phyloP scores from a whole-genome alignment of 306 rosid species.

The Fagus sylvatica region DNA sequence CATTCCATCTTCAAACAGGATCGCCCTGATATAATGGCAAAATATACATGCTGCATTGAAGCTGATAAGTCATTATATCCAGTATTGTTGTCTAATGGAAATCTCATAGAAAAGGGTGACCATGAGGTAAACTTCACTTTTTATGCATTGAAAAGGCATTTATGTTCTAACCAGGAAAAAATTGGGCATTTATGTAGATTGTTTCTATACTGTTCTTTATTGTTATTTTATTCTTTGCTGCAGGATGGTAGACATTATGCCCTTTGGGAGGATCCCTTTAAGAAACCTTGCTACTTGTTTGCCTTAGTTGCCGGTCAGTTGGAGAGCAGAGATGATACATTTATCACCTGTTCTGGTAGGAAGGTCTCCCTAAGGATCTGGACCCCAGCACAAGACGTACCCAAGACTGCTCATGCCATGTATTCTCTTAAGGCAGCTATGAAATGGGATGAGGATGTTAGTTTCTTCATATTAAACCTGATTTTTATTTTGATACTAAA shows the following conservation, averaged over 20 bases:
- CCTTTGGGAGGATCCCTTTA: constrained; percentile 97
- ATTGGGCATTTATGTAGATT: background rate
- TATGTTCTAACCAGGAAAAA: background rate
- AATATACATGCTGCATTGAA: constrained; percentile 79
- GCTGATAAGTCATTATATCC: constrained; percentile 86
- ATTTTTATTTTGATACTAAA: constrained; percentile 19
- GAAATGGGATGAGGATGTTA: constrained; percentile 99
- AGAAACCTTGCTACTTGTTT: constrained; percentile 97
- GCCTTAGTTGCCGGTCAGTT: constrained; percentile 98
- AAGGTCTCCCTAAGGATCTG: constrained; percentile 86
- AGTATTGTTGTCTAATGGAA: constrained; percentile 94
- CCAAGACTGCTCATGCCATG: constrained; percentile 97
- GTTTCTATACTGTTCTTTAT: constrained; percentile 26
- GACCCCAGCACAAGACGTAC: constrained; percentile 85
- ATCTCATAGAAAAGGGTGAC: constrained; percentile 81
- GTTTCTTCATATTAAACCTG: constrained; percentile 33
- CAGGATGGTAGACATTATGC: constrained; percentile 92
- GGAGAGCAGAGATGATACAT: constrained; percentile 79
- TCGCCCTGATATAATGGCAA: constrained; percentile 98
- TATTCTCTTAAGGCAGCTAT: constrained; percentile 91
- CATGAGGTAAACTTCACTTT: constrained; percentile 61
- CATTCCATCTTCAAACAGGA: constrained; percentile 58
- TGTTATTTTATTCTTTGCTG: constrained; percentile 27
- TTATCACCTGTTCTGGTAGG: constrained; percentile 72
- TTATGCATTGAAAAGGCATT: constrained; percentile 6